Evolutionary conservation across 1,284 basidiomycete genomes (phyloP).

Genomic region (Austropuccinia psidii): DNA sequence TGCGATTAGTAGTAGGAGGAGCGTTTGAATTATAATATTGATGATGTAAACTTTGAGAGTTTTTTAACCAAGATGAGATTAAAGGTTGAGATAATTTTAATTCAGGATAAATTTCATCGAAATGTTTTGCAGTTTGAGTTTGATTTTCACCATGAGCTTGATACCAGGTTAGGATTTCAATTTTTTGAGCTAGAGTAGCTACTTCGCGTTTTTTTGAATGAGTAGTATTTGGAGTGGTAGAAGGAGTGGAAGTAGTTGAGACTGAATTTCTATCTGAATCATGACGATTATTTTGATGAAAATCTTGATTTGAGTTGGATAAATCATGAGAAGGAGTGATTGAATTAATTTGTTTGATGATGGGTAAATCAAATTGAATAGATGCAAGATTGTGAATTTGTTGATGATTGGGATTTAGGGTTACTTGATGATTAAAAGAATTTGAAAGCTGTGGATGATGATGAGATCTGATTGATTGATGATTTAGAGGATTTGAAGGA

Average conservation of each 20-base stretch:
- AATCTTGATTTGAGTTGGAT: neutral
- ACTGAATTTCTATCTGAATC: neutral
- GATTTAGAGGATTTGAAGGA: neutral
- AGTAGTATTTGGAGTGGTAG: neutral
- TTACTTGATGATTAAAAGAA: neutral
- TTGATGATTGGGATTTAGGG: neutral
- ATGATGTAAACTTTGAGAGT: neutral
- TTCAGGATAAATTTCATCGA: conserved; percentile 8
- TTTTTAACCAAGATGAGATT: conserved; percentile 11
- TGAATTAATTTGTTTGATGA: neutral
- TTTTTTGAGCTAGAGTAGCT: conserved; percentile 4
- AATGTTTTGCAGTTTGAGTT: conserved; percentile 5
- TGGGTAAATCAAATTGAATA: neutral
- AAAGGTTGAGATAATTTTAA: conserved; percentile 11
- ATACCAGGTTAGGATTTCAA: conserved; percentile 12
- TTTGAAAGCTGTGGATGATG: neutral
- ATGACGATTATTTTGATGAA: neutral
- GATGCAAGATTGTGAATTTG: neutral
- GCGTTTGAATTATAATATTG: neutral
- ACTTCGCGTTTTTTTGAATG: neutral
- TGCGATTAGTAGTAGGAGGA: neutral
- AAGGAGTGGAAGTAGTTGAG: neutral
- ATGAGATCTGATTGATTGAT: neutral
- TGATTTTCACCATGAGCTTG: neutral
- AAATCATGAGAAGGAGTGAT: neutral